Evolutionary conservation across 2,329 filamentous ascomycete species (phyloP), one percentile per base, ranked within the genome.

Genomic region (Dendryphion nanum): DNA sequence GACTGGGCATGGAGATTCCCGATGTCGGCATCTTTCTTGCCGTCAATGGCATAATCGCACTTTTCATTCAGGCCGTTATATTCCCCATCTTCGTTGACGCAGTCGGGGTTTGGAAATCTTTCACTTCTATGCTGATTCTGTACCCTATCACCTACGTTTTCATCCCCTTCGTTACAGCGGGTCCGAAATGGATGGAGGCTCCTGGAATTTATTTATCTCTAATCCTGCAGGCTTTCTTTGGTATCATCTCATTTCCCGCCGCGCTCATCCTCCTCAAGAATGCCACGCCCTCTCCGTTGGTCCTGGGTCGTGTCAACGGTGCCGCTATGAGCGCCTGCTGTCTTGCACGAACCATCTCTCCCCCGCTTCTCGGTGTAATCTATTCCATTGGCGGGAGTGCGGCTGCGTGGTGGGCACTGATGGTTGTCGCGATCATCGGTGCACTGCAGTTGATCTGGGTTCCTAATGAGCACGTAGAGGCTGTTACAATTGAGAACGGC

Each of bases 261-360:
- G 73, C 83, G 1, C 69, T 87, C n/a, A 87, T 87, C 41, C 67
- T 88, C n/a, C 76, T 88, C 54, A 88, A 88, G 63, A 82, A 87
- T 63, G 83, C 84, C 0, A 79, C 81, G 5, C 81, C 83, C 1
- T 77, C 76, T 2, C 71, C 79, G 2, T 73, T 74, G 0, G 75
- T 79, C 2, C 70, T 88, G 12, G 84, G 84, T 1, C 81, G 79
- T 47, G 83, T 88, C 54, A 88, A 88, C 45, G 84, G 84, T 0
- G 63, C 86, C 6, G 83, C 83, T 74, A 33, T 83, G 81, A 48
- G 73, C 75, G 33, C 86, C 75, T 14, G 58, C 84, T 48, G 82
- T 78, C 6, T 83, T 76, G 85, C 80, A 51, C 74, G 83, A 39
- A 87, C 85, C 63, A 66, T 85, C 8, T 81, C 82, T 0, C 82